Evolutionary conservation across 2,329 filamentous ascomycete genomes (phyloP).

Genomic region (Cadophora sp.): DNA sequence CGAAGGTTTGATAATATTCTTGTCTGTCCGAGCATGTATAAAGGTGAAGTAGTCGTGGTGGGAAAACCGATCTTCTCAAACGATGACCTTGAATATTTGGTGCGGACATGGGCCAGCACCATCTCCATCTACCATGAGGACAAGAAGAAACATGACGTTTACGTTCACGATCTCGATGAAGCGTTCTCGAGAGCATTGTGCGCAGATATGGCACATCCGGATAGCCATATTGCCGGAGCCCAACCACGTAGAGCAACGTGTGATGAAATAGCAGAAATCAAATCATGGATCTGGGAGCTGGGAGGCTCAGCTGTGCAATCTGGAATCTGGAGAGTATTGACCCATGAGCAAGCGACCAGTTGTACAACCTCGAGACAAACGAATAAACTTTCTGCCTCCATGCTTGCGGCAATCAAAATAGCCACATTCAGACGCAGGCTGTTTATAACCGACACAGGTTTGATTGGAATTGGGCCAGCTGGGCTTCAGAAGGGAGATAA

Average conservation of each 20-base stretch:
- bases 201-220: not conserved
- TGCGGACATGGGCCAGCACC: not conserved
- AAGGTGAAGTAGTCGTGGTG: not conserved
- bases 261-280: not conserved
- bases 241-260: not conserved
- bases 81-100: not conserved
- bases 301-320: not conserved
- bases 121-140: not conserved
- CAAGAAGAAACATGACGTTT: not conserved
- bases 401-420: not conserved
- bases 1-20: not conserved
- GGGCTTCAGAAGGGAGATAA: slow-evolving; percentile 13
- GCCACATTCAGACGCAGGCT: slow-evolving; percentile 18
- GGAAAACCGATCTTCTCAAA: not conserved
- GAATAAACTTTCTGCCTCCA: no score
- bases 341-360: no score
- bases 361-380: no score
- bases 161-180: not conserved
- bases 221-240: not conserved
- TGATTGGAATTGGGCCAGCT: slow-evolving; percentile 22
- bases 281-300: not conserved
- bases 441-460: slow-evolving; percentile 23
- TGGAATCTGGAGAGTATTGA: no score
- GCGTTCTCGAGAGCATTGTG: not conserved
- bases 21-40: not conserved